Evolutionary conservation across 768 basidiomycete species (phyloP), one percentile per base, ranked within the genome.

Genomic region (Mycena latifolia): DNA sequence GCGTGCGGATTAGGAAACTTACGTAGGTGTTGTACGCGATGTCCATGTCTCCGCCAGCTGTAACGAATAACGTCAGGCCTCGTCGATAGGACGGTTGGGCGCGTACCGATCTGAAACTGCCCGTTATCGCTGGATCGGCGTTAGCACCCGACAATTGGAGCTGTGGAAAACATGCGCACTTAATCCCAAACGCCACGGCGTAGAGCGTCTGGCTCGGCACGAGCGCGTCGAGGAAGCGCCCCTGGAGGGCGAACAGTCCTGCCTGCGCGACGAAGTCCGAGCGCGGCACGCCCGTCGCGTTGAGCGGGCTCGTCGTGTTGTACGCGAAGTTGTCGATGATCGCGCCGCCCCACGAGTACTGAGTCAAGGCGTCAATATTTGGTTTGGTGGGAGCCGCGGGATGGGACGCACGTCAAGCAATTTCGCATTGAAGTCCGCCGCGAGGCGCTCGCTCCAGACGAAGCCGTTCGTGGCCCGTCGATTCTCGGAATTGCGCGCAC

Each of bases 341-440:
- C 24, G 77, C 77, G 15, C 77, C 77, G 33, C 77, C 77, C 76
- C 77, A 77, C 14, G 77, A 75, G 29, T 78, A 77, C 77, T 78
- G 20, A 31, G 57, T 22, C n/a, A n/a, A 39, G 8, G 24, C 10
- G n/a, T 31, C 28, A 43, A 7, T 22, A 45, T 10, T 55, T 37
- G 24, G 31, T n/a, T 14, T 6, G 33, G 33, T 6, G 33, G 8
- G 33, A 28, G 9, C 28, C 18, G 20, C 5, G 43, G n/a, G 28
- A 22, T 33, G 25, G 17, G 27, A 58, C 74, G 47, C 43, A 74
- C 70, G 61, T 78, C 74, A 22, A 78, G 63, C 5, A 78, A 67
- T 59, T 78, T 78, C 14, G 76, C 74, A 29, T 76, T 72, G 22
- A 77, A 39, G 29, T 73, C 65, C 41, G 74, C 73, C 2, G 75